Percentiles rank a stretch among this genome's conserved stretches.
Conservation (phyloP, 1,139 yeast genomes). For the Sugiyamaella neomexicana region DNA sequence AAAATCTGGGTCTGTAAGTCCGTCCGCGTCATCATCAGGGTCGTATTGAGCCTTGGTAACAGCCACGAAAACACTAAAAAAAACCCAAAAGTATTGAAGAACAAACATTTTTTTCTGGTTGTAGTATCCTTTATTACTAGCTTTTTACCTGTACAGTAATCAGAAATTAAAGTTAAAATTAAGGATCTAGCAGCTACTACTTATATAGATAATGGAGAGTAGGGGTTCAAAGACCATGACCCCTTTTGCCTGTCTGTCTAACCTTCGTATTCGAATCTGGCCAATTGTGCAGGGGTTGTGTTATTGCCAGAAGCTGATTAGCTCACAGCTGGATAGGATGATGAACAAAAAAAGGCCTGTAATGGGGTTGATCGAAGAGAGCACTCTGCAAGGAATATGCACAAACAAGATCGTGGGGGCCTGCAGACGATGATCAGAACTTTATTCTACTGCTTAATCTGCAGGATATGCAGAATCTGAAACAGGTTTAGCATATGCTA, state of each 20-base stretch:
- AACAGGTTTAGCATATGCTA: not conserved
- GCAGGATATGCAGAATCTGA: not conserved
- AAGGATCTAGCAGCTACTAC: too few relatives aligned
- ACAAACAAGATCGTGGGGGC: not conserved
- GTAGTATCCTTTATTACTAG: too few relatives aligned
- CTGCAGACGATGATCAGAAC: not conserved
- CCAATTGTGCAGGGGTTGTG: not conserved
- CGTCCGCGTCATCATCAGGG: not conserved
- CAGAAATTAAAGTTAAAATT: too few relatives aligned
- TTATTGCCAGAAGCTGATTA: not conserved
- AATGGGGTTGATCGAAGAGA: not conserved
- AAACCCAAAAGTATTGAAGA: too few relatives aligned
- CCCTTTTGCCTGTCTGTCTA: not conserved
- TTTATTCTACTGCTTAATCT: not conserved
- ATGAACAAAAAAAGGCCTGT: not conserved
- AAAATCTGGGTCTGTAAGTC: not conserved
- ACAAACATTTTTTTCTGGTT: too few relatives aligned
- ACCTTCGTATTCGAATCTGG: not conserved
- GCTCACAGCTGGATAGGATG: not conserved
- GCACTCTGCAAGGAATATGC: not conserved
- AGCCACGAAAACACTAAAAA: too few relatives aligned
- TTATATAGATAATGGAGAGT: too few relatives aligned
- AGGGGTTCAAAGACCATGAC: not conserved
- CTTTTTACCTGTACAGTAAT: too few relatives aligned
- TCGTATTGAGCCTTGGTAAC: conserved; percentile 1